Percentiles rank a stretch among this genome's conserved stretches.
Conservation (phyloP, 2,329 filamentous ascomycete species). For the Colletotrichum sp. region DNA sequence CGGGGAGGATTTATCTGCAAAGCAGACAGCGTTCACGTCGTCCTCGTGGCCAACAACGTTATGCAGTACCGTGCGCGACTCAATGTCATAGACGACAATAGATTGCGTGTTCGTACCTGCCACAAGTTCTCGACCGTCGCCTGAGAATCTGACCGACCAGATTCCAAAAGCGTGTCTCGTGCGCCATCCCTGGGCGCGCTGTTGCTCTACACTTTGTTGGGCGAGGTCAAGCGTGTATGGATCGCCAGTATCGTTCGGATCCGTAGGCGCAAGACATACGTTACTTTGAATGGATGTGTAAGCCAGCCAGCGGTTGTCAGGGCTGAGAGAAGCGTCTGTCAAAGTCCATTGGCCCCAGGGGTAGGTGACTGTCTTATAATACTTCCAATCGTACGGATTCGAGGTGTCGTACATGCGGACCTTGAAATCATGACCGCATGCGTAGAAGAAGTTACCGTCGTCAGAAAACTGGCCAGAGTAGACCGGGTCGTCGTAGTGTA, state of each 20-base stretch:
- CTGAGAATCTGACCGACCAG: slow-evolving; percentile 91
- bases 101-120: slow-evolving; percentile 82
- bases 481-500: slow-evolving; percentile 84
- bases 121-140: slow-evolving; percentile 88
- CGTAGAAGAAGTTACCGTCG: slow-evolving; percentile 97
- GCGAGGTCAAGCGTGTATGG: slow-evolving; percentile 81
- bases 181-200: slow-evolving; percentile 27
- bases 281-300: slow-evolving; percentile 88
- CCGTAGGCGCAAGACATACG: slow-evolving; percentile 86
- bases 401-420: slow-evolving; percentile 98
- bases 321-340: slow-evolving; percentile 89
- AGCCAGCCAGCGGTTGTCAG: slow-evolving; percentile 89
- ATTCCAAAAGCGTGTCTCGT: slow-evolving; percentile 62
- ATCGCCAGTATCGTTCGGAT: slow-evolving; percentile 80
- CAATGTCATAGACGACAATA: slow-evolving; percentile 92
- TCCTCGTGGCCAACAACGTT: slow-evolving; percentile 79
- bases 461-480: slow-evolving; percentile 97
- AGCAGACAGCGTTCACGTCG: slow-evolving; percentile 97
- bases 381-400: slow-evolving; percentile 93
- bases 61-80: slow-evolving; percentile 76
- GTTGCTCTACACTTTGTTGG: slow-evolving; percentile 37
- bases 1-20: slow-evolving; percentile 85
- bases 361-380: slow-evolving; percentile 89
- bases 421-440: slow-evolving; percentile 88
- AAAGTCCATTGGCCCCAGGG: slow-evolving; percentile 94